These are phyloP conservation scores for Saturnispora gosingensis DNA, from an alignment of 805 yeast species.

Conservation along the genomic window DNA sequence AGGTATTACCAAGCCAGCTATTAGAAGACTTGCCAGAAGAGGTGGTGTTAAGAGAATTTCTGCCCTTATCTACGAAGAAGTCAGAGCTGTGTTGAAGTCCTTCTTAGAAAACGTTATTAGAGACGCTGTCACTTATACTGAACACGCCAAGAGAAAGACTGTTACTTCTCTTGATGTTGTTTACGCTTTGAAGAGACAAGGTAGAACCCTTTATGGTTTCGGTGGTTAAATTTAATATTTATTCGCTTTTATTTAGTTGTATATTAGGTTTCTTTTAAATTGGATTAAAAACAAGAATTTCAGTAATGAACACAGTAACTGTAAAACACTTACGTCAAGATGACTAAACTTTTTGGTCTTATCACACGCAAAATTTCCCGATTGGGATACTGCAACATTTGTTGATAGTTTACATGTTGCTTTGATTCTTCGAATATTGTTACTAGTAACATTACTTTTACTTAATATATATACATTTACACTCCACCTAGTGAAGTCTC, in stretches of 20 bases:
- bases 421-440: not conserved
- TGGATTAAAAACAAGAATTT: not conserved
- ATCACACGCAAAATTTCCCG: not conserved
- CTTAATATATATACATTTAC: not conserved
- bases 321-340: too few relatives aligned
- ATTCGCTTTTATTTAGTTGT: conserved; percentile 6
- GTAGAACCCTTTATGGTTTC: conserved; percentile 99
- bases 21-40: conserved; percentile 99
- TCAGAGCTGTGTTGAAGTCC: conserved; percentile 91
- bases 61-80: conserved; percentile 97
- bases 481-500: not conserved
- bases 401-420: not conserved
- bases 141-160: conserved; percentile 99
- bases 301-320: not conserved
- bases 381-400: not conserved
- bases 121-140: conserved; percentile 99
- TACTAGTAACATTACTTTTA: not conserved
- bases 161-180: conserved; percentile 98
- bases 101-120: conserved; percentile 96
- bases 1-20: conserved; percentile 99
- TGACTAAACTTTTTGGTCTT: not conserved
- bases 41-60: conserved; percentile 99
- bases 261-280: conserved; percentile 7
- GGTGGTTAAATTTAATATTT: conserved; percentile 67
- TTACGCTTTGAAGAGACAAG: conserved; percentile 99